phyloP scores from a whole-genome alignment of 768 basidiomycete genomes.

The Lactifluus piperatus region DNA sequence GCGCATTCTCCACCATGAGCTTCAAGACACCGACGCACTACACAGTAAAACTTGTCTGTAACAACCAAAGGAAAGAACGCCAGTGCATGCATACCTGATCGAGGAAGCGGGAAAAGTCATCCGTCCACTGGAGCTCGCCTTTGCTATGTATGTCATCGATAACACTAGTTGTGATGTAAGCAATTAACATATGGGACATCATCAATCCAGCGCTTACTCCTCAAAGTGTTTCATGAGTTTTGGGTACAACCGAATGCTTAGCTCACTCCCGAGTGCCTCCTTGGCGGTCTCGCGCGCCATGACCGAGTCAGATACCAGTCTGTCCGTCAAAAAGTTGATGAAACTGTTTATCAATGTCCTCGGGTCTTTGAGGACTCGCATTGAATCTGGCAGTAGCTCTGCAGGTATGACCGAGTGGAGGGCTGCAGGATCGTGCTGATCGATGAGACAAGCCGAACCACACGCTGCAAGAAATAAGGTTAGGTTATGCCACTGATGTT shows the following conservation, averaged over 20 bases:
- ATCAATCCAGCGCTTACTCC: slow-evolving; percentile 40
- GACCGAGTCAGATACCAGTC: slow-evolving; percentile 54
- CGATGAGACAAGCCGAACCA: slow-evolving; percentile 55
- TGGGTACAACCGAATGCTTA: slow-evolving; percentile 61
- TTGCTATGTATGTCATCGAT: slow-evolving; percentile 43
- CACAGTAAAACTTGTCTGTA: slow-evolving; percentile 1
- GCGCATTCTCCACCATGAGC: slow-evolving; percentile 65
- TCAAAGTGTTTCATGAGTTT: slow-evolving; percentile 64
- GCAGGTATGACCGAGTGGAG: slow-evolving; percentile 47
- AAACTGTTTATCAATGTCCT: slow-evolving; percentile 53
- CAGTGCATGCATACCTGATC: slow-evolving; percentile 51
- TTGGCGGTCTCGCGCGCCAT: slow-evolving; percentile 69
- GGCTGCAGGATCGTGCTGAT: slow-evolving; percentile 41
- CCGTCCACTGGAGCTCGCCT: slow-evolving; percentile 35
- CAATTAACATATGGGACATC: neutral
- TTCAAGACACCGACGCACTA: slow-evolving; percentile 72
- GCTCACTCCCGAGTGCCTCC: slow-evolving; percentile 73
- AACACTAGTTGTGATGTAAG: slow-evolving; percentile 31
- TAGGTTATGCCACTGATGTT: slow-evolving; percentile 79
- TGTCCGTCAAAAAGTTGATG: slow-evolving; percentile 56
- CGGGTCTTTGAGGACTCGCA: slow-evolving; percentile 57
- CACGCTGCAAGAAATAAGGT: slow-evolving; percentile 69
- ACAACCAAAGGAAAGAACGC: neutral
- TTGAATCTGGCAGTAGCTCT: slow-evolving; percentile 57
- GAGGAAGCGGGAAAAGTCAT: slow-evolving; percentile 45